phyloP scores from a whole-genome alignment of 2,329 filamentous ascomycete genomes.

The Xylaria multiplex region DNA sequence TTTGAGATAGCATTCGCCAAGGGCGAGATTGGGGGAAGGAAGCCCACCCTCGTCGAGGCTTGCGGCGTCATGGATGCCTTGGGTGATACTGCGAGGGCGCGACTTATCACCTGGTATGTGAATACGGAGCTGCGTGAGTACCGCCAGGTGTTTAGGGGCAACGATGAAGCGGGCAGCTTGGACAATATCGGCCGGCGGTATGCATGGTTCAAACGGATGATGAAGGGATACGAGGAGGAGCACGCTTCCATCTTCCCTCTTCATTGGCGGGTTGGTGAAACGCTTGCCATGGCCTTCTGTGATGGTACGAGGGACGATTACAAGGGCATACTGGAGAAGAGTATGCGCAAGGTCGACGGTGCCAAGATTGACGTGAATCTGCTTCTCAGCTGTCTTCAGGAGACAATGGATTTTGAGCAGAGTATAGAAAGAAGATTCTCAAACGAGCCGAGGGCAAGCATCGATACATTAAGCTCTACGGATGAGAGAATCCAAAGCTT shows the following conservation, averaged over 20 bases:
- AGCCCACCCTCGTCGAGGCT: constrained; percentile 80
- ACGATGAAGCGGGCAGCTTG: constrained; percentile 93
- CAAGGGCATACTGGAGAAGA: constrained; percentile 88
- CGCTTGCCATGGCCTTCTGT: constrained; percentile 90
- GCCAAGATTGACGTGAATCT: constrained; percentile 89
- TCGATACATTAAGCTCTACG: constrained; percentile 85
- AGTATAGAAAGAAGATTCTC: constrained; percentile 86
- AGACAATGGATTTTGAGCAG: constrained; percentile 97
- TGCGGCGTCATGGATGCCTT: constrained; percentile 95
- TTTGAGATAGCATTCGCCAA: constrained; percentile 96
- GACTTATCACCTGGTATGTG: constrained; percentile 95
- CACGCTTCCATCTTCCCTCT: constrained; percentile 87
- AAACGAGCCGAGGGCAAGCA: constrained; percentile 77
- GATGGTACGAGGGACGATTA: constrained; percentile 96
- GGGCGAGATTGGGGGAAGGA: constrained; percentile 77
- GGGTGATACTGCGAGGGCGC: constrained; percentile 82
- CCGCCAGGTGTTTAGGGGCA: constrained; percentile 92
- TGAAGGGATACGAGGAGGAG: constrained; percentile 95
- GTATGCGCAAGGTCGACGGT: constrained; percentile 80
- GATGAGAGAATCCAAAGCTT: constrained; percentile 82
- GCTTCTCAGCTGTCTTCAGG: constrained; percentile 87
- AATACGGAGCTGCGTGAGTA: constrained; percentile 97
- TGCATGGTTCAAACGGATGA: constrained; percentile 94
- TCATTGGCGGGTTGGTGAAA: constrained; percentile 90
- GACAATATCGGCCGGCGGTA: constrained; percentile 97